phyloP scores from a whole-genome alignment of 306 rosid species.

The Castanospermum australe region DNA sequence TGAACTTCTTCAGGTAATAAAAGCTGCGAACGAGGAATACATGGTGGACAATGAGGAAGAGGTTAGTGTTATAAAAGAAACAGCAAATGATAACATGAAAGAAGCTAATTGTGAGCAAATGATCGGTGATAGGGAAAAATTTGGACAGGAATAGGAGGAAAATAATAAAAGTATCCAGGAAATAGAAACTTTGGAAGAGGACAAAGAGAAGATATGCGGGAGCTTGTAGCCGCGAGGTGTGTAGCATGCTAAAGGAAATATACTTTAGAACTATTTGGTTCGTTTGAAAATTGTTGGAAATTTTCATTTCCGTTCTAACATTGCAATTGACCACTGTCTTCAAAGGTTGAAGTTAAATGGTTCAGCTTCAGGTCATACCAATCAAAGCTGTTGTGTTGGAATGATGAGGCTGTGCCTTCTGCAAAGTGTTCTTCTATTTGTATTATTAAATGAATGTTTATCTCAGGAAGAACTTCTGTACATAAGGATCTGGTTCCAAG shows the following conservation, averaged over 20 bases:
- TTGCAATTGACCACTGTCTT: background rate
- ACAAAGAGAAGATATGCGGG: constrained; percentile 18
- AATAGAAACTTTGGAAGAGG: constrained; percentile 29
- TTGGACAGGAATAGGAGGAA: constrained; percentile 15
- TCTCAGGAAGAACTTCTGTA: constrained; percentile 14
- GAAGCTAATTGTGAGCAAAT: constrained; percentile 12
- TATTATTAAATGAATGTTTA: background rate
- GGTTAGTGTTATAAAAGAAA: constrained; percentile 18
- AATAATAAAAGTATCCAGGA: background rate
- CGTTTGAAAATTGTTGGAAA: background rate
- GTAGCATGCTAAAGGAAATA: constrained; percentile 13
- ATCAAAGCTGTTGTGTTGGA: constrained; percentile 3
- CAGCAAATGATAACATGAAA: background rate
- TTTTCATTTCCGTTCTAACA: background rate
- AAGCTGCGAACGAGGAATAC: constrained; percentile 52
- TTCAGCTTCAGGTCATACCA: constrained; percentile 5
- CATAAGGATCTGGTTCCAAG: constrained; percentile 14
- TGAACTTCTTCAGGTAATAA: constrained; percentile 67
- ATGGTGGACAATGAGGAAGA: constrained; percentile 34
- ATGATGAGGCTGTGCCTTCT: constrained; percentile 21
- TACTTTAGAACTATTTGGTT: background rate
- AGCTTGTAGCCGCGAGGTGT: constrained; percentile 2
- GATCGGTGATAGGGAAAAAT: background rate
- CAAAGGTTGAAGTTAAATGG: constrained; percentile 26
- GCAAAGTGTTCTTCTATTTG: constrained; percentile 13